phyloP scores from a whole-genome alignment of 1,284 basidiomycete genomes.

The Pisolithus thermaeus region DNA sequence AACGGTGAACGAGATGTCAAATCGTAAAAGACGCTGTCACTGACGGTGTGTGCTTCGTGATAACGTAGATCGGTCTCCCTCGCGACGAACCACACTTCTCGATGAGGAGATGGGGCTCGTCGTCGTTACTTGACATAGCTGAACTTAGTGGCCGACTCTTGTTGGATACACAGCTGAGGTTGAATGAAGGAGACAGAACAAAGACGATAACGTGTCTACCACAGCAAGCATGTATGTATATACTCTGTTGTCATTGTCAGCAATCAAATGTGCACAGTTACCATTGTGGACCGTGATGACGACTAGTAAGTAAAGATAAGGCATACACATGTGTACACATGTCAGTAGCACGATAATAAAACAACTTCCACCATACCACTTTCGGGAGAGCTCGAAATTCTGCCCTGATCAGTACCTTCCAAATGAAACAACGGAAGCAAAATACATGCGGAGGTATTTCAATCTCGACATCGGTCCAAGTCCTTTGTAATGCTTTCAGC shows the following conservation, averaged over 20 bases:
- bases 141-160: background rate
- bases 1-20: conserved; percentile 6
- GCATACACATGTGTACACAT: conserved; percentile 17
- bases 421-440: conserved; percentile 14
- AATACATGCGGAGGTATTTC: conserved; percentile 13
- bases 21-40: conserved; percentile 14
- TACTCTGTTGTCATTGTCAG: conserved; percentile 22
- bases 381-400: conserved; percentile 9
- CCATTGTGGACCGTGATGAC: conserved; percentile 18
- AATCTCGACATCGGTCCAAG: conserved; percentile 12
- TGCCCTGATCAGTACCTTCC: conserved; percentile 19
- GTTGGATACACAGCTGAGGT: conserved; percentile 5
- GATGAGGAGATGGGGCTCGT: conserved; percentile 34
- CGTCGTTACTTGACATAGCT: conserved; percentile 25
- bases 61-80: conserved; percentile 39
- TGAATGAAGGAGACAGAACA: conserved; percentile 18
- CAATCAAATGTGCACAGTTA: conserved; percentile 14
- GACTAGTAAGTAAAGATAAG: conserved; percentile 17
- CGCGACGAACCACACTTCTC: conserved; percentile 37
- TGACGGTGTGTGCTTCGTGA: conserved; percentile 39
- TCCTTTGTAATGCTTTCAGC: conserved; percentile 8
- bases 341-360: conserved; percentile 15
- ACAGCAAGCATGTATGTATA: conserved; percentile 17
- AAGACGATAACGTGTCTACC: conserved; percentile 23
- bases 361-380: conserved; percentile 1